Evolutionary conservation across 768 basidiomycete species (phyloP), one percentile per base, ranked within the genome.

Genomic region (Leccinum pellstonianum): DNA sequence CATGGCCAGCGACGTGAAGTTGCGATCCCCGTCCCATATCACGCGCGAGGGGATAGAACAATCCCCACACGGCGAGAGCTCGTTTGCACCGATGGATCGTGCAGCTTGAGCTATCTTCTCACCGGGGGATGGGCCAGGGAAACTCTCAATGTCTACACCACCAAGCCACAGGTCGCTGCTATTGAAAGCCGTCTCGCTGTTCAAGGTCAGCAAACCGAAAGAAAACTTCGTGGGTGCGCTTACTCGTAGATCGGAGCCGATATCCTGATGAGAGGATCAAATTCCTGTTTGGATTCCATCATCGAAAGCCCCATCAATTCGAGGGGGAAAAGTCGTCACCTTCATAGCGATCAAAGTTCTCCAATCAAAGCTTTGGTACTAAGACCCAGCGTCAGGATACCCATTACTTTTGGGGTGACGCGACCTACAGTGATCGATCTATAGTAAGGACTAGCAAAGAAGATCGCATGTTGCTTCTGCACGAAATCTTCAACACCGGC

Each of bases 301-400:
- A 19, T 19, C 1, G 1, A 38, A 29, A 35, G 6, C 14, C 38
- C n/a, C 31, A 53, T 60, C 50, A n/a, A 29, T 21, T 33, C 19
- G 3, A 19, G 5, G 41, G 41, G 29, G 27, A 27, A 27, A 27
- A 43, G 7, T 14, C 17, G 27, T 52, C 62, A 81, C 85, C 81
- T 88, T 89, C 87, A 91, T 91, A 23, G 75, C 80, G 52, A 88
- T 70, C 14, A 93, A 70, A 14, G 89, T 86, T 65, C 90, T 79
- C 91, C 91, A 93, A 69, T 91, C 87, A 65, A 91, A 91, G 65
- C 88, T 89, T 76, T 93, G 88, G 63, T 83, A 90, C 88, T 91
- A 63, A 7, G 23, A 49, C 56, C 49, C n/a, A 7, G 29, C 3
- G 52, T 64, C 35, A 62, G 31, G 23, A 41, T 9, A 35, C 25